Evolutionary conservation across 768 basidiomycete genomes (phyloP), one percentile per base, ranked within the genome.

Genomic region (Tulasnella sp.): DNA sequence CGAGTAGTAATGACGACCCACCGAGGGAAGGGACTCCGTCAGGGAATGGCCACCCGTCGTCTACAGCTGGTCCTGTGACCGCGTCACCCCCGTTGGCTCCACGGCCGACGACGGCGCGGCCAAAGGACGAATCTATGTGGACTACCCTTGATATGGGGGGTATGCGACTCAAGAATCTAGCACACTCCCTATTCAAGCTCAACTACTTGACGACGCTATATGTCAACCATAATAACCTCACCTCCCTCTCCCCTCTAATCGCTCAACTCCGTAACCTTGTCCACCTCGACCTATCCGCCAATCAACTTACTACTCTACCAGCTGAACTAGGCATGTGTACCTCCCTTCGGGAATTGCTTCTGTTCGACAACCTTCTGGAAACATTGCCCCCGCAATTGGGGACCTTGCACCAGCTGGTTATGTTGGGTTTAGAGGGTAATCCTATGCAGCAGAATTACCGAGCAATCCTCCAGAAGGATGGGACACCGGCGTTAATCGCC

Each of bases 361-460:
- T 98, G 19, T 99, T 98, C 69, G 96, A 99, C 75, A 99, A 99
- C 70, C 80, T 85, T 64, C 70, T 99, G n/a, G 72, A 78, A 36
- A 84, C 81, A 2, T 75, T 99, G 17, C 96, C 96, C 2, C 73
- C 77, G 0, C 88, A 99, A 67, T 74, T 96, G 34, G 96, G 96
- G 27, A 89, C 79, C 55, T 70, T 99, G 34, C 88, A 94, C 65
- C 89, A 92, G 67, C 76, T 99, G 49, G 89, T 88, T 67, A 90
- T 89, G 9, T 72, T 99, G 25, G 96, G 96, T 17, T 77, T 99
- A 34, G 96, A 98, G 68, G 96, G 96, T n/a, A 99, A 99, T 63
- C 93, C 93, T 2, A 70, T 99, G 39, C 88, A 94, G 55, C 71
- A 80, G 2, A 70, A 77, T 25, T 72, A 93, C 37, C 86, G 89